Evolutionary conservation across 306 rosid species (phyloP).

Genomic region (Prunus fruticosa): DNA sequence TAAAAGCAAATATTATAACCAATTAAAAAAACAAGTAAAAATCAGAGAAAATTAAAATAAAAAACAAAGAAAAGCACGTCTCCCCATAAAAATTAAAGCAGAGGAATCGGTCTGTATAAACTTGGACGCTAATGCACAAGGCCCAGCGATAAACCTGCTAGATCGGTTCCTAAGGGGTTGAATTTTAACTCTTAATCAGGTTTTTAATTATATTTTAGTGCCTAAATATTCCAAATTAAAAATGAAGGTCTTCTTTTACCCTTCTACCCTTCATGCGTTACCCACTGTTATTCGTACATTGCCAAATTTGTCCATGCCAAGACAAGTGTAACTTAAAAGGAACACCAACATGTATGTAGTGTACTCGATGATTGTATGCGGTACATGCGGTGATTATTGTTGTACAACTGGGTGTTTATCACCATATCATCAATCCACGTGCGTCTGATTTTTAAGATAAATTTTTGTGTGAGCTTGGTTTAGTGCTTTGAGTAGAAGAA

Average conservation of each 20-base stretch:
- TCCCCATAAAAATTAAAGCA: conserved; percentile 32
- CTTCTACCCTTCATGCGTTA: neutral
- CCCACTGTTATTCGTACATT: neutral
- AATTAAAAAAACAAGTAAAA: conserved; percentile 2
- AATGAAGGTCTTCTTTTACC: neutral
- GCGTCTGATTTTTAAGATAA: neutral
- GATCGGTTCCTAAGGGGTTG: conserved; percentile 43
- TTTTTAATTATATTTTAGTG: neutral
- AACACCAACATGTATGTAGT: neutral
- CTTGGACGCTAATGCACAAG: conserved; percentile 42
- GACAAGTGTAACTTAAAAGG: conserved; percentile 1
- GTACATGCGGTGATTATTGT: conserved; percentile 26
- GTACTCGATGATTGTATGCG: conserved; percentile 16
- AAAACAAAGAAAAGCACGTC: conserved; percentile 5
- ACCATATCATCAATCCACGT: conserved; percentile 21
- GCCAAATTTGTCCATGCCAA: conserved; percentile 11
- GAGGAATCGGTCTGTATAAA: conserved; percentile 31
- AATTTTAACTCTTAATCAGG: conserved; percentile 26
- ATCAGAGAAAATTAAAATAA: neutral
- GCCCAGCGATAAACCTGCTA: conserved; percentile 50
- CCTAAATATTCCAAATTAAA: neutral
- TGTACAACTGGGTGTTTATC: conserved; percentile 21
- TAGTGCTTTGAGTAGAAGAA: too few species aligned
- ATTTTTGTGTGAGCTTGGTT: too few species aligned
- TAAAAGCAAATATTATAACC: neutral